Base-by-base conservation (phyloP, 2,329 filamentous ascomycete genomes). In the Fusarium lyarnte region DNA sequence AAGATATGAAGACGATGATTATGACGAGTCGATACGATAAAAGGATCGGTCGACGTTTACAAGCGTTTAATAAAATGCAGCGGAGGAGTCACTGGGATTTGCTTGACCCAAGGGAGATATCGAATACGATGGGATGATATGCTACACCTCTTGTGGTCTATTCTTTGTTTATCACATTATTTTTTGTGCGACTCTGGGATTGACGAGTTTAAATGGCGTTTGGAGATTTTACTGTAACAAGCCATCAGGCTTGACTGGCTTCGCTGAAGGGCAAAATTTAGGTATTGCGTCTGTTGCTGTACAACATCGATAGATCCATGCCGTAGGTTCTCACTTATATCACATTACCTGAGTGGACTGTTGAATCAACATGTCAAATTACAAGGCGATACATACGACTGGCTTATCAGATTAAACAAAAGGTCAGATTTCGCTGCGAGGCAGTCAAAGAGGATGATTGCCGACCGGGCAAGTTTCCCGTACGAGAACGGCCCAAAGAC, bases 151-250 rank as follows among this genome's bases (percentile, higher is more conserved):
- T 36, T 27, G 36, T 12, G 23, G 13, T 27, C 7, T 27, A 16
- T 38, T 10, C 11, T 3, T n/a, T n/a, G 12, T 25, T 8, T 36
- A 21, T 23, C 2, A 3, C 6, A 3, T 6, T 4, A 8, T 25
- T 25, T 5, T 8, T 8, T 23, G 3, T 13, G 21, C 8, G 3
- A 25, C 33, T 3, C 19, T 21, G 3, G 17, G 17, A 11, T 21
- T 11, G 23, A 4, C 17, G 2, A 2, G 17, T 16, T 16, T 9
- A 36, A 21, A 36, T 35, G 47, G 47, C 9, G 17, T 21, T 21
- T 5, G 13, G 17, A 27, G 2, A 2, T 6, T 11, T 36, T 5
- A 2, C 12, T 27, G 9, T 4, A 2, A 16, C 13, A 8, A 23
- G 3, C 6, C 2, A 35, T 21, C 19, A 10, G 12, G 21, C 13